Evolutionary conservation across 2,329 filamentous ascomycete genomes (phyloP).

Genomic region (Cercospora sp.): DNA sequence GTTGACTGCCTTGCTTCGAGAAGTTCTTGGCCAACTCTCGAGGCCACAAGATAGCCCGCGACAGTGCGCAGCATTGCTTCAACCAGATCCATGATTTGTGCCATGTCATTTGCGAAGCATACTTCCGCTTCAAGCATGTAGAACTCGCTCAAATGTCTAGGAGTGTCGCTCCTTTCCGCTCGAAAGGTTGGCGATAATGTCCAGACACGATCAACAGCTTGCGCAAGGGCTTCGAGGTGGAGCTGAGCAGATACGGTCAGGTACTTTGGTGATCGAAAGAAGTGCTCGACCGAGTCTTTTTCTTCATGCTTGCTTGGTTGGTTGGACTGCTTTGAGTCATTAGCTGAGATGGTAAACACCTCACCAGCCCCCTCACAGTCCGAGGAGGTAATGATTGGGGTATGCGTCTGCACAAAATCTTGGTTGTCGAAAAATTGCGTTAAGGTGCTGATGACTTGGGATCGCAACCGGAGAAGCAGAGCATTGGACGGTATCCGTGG

Average conservation of each 20-base stretch:
- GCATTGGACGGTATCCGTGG: constrained; percentile 79
- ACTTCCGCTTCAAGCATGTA: constrained; percentile 97
- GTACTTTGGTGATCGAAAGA: constrained; percentile 88
- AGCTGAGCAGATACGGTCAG: constrained; percentile 93
- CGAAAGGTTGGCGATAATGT: constrained; percentile 90
- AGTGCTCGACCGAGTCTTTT: constrained; percentile 49
- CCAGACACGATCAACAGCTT: constrained; percentile 89
- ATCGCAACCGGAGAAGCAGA: constrained; percentile 77
- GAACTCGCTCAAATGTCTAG: constrained; percentile 92
- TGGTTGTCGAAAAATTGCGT: constrained; percentile 72
- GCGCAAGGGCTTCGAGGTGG: constrained; percentile 87
- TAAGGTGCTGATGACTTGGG: constrained; percentile 71
- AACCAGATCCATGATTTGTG: constrained; percentile 73
- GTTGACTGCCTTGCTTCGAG: constrained; percentile 37
- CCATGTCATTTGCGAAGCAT: constrained; percentile 71
- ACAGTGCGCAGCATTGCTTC: constrained; percentile 72
- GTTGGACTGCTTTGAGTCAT: constrained; percentile 34
- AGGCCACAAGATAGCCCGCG: constrained; percentile 53
- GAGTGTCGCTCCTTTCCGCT: constrained; percentile 89
- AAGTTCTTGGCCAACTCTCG: constrained; percentile 58
- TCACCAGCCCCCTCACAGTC: constrained; percentile 97
- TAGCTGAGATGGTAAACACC: constrained; percentile 69
- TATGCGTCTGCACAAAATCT: constrained; percentile 80
- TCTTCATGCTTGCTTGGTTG: constrained; percentile 46
- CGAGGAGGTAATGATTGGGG: constrained; percentile 91